Evolutionary conservation across 2,329 filamentous ascomycete species (phyloP), one percentile per base, ranked within the genome.

Genomic region (Colletotrichum musicola): DNA sequence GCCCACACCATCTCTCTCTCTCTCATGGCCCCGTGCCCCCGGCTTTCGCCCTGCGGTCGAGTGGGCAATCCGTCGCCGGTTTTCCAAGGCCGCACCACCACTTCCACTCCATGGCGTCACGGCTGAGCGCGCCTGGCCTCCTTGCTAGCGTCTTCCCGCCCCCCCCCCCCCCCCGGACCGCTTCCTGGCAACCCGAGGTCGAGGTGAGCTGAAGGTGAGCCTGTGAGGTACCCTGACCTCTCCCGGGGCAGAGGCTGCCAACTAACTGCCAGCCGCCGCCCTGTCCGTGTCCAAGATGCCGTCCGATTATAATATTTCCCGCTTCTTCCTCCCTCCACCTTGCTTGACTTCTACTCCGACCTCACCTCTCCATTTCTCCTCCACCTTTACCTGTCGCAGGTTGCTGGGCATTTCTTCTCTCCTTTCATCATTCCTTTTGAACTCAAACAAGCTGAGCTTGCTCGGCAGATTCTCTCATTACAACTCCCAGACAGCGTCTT

Each of bases 391-490:
- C 55, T 61, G 49, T 60, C 18, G 62, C 18, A 51, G 20, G 56
- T 68, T 68, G 63, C 67, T 69, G 67, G 67, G 54, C 67, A 69
- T 64, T 68, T 56, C 64, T 64, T 69, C 66, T 66, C 66, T 71
- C 61, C 49, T 66, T 69, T 55, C 40, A 70, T 53, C 62, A 51
- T 47, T 59, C 60, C 59, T 70, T 70, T 71, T 67, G 57, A 56
- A 56, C n/a, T 25, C 58, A 40, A 14, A 47, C 46, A 61, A 53
- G 69, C 67, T 68, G 62, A 70, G 69, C 69, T 72, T 76, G 78
- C 77, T 79, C 76, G 76, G 75, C 77, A 79, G 74, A 72, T 79
- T 74, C 77, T 76, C 71, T 78, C 77, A 66, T 78, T 78, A 74
- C 72, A 62, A 71, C 65, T 35, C 40, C 50, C 72, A 72, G 71